phyloP scores from a whole-genome alignment of 106 monocot species.

The Phalaenopsis aphrodite region DNA sequence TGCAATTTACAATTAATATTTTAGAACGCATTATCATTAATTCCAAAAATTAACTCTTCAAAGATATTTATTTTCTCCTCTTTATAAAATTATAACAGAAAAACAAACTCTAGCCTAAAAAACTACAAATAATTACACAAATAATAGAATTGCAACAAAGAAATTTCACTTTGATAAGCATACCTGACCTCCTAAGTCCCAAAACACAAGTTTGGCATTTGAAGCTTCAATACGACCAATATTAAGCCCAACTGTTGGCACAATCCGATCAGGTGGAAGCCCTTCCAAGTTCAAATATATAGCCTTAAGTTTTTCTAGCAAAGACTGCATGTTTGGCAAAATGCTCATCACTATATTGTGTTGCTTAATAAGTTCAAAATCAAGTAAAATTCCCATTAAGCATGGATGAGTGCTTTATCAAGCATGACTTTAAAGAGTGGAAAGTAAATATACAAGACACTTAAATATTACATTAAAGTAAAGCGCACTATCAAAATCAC shows the following conservation, averaged over 20 bases:
- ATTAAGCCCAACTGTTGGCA: constrained; percentile 95
- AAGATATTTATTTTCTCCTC: neutral
- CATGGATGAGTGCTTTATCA: neutral
- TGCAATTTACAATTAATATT: neutral
- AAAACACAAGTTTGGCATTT: constrained; percentile 89
- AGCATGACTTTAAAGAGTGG: neutral
- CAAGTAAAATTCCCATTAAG: neutral
- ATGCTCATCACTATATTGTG: neutral
- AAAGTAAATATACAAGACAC: neutral
- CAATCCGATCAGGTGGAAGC: constrained; percentile 86
- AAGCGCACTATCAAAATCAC: too few species aligned
- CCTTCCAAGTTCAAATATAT: constrained; percentile 73
- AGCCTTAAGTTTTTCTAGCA: constrained; percentile 91
- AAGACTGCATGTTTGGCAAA: constrained; percentile 42
- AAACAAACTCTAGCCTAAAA: neutral
- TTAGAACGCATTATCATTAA: neutral
- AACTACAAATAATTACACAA: neutral
- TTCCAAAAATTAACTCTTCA: neutral
- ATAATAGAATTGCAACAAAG: neutral
- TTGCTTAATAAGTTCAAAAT: neutral
- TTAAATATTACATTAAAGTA: neutral
- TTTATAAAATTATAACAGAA: neutral
- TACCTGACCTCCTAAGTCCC: constrained; percentile 99
- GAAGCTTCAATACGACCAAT: constrained; percentile 86
- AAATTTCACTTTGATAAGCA: constrained; percentile 9